A percentile compares a stretch with the other conserved stretches of the same genome.
Conservation (phyloP, 2,329 filamentous ascomycete species). For the Sporothrix pallida region DNA sequence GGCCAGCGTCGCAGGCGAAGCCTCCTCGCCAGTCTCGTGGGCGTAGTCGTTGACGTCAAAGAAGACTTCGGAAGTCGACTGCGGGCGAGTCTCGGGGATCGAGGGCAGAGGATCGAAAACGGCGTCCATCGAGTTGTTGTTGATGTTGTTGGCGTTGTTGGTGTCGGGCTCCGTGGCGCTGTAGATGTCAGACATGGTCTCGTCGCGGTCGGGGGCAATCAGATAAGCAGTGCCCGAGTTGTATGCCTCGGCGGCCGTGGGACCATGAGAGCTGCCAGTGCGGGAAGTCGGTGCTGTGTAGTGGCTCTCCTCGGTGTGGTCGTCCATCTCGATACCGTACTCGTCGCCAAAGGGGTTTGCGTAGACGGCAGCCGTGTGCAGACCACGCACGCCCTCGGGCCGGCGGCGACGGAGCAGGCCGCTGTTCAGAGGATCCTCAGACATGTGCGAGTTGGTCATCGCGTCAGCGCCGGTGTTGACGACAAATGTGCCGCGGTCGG, state of each 20-base stretch:
- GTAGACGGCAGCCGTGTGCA: constrained; percentile 47
- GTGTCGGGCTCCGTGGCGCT: constrained; percentile 50
- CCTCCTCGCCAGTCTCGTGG: neutral
- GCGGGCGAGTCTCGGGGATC: constrained; percentile 13
- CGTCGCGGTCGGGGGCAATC: constrained; percentile 54
- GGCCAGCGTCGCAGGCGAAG: neutral
- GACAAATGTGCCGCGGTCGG: constrained; percentile 61
- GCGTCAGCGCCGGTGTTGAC: constrained; percentile 62
- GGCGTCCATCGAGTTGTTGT: constrained; percentile 23
- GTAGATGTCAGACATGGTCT: constrained; percentile 57
- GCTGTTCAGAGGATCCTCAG: constrained; percentile 43
- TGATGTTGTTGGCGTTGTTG: neutral
- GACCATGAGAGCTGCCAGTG: neutral
- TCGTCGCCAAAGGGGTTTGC: constrained; percentile 67
- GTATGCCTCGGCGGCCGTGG: constrained; percentile 19
- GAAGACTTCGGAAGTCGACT: constrained; percentile 32
- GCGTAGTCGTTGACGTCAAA: constrained; percentile 37
- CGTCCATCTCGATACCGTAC: constrained; percentile 56
- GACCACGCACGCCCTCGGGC: constrained; percentile 48
- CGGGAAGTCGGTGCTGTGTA: neutral
- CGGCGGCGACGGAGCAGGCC: constrained; percentile 58
- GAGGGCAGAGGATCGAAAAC: constrained; percentile 33
- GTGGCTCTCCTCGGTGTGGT: constrained; percentile 36
- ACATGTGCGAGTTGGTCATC: constrained; percentile 39
- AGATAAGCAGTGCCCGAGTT: constrained; percentile 44